Evolutionary conservation across 2,329 filamentous ascomycete genomes (phyloP).

Genomic region (Diaporthe nobilis): DNA sequence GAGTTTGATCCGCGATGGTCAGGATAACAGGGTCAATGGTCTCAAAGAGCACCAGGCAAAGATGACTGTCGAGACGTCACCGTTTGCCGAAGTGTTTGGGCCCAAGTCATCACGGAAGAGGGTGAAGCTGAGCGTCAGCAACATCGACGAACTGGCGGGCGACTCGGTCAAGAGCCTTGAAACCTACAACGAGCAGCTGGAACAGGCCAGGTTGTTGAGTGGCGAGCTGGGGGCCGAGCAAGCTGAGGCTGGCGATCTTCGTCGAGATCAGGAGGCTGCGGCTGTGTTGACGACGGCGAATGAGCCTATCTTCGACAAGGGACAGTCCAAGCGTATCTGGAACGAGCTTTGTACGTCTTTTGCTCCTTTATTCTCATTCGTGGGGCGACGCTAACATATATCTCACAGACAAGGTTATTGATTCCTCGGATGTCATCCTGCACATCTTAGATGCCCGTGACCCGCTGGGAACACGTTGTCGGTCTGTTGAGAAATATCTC

Average conservation of each 20-base stretch:
- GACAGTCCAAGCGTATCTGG: constrained; percentile 96
- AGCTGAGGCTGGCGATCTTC: constrained; percentile 60
- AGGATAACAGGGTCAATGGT: constrained; percentile 76
- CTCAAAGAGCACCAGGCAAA: constrained; percentile 92
- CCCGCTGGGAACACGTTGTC: constrained; percentile 90
- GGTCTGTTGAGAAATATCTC: constrained; percentile 93
- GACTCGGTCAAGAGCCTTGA: constrained; percentile 86
- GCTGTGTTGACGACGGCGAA: constrained; percentile 73
- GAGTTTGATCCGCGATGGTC: constrained; percentile 88
- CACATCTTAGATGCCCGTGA: constrained; percentile 93
- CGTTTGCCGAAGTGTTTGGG: constrained; percentile 91
- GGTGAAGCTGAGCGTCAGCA: constrained; percentile 88
- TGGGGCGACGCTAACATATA: constrained; percentile 37
- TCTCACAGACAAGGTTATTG: constrained; percentile 84
- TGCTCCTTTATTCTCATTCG: background rate
- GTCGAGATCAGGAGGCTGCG: constrained; percentile 54
- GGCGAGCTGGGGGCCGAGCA: constrained; percentile 73
- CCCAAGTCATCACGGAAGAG: constrained; percentile 94
- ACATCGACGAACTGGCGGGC: constrained; percentile 84
- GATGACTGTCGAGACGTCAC: constrained; percentile 89
- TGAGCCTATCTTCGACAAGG: constrained; percentile 93
- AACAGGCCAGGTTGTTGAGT: constrained; percentile 83
- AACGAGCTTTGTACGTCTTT: constrained; percentile 79
- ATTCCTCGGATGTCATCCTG: constrained; percentile 96
- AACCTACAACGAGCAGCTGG: constrained; percentile 83